phyloP scores from a whole-genome alignment of 768 basidiomycete genomes.

The Boletellus ananiceps region DNA sequence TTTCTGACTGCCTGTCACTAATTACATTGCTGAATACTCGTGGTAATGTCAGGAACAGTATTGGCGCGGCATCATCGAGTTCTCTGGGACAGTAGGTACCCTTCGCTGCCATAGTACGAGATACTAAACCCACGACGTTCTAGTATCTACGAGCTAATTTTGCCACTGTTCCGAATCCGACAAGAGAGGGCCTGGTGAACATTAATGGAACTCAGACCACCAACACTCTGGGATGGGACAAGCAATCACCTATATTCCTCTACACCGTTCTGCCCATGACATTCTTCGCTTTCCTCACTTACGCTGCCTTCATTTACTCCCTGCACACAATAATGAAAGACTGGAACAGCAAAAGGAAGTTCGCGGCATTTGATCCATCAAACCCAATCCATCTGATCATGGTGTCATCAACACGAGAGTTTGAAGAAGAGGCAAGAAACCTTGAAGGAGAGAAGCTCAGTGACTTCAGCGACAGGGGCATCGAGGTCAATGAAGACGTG shows the following conservation, averaged over 20 bases:
- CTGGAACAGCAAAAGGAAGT: neutral
- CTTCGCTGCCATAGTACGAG: too few species aligned
- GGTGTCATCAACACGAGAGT: neutral
- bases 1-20: neutral
- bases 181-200: too few species aligned
- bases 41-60: neutral
- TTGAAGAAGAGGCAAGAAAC: too few species aligned
- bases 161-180: neutral
- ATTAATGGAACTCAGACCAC: neutral
- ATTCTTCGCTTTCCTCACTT: neutral
- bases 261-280: conserved; percentile 5
- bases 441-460: too few species aligned
- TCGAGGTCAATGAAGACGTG: too few species aligned
- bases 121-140: neutral
- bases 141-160: neutral
- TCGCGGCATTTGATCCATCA: conserved; percentile 1
- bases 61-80: conserved; percentile 3
- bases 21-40: too few species aligned
- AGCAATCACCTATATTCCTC: neutral
- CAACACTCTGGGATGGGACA: conserved; percentile 1
- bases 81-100: neutral
- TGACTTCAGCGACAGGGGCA: too few species aligned
- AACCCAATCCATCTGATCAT: conserved; percentile 1
- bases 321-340: neutral
- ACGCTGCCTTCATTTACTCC: neutral